Conservation (phyloP, 2,329 filamentous ascomycete genomes). For the Tetracladium maxilliforme region DNA sequence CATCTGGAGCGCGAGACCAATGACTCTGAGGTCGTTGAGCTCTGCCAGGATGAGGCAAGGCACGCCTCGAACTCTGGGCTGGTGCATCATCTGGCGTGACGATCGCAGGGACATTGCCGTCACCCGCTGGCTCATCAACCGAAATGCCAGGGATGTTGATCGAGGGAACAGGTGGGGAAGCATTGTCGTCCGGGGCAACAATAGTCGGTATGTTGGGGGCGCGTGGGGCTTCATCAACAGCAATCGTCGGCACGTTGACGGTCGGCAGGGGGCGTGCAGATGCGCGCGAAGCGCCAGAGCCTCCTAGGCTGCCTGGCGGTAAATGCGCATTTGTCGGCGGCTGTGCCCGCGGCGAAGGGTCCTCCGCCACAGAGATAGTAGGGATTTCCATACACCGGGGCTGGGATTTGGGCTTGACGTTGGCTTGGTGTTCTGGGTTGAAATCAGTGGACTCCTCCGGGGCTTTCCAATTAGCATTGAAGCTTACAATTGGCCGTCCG, state of each 20-base stretch:
- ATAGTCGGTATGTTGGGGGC: constrained; percentile 21
- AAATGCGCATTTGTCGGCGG: no score
- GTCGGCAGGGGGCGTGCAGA: no score
- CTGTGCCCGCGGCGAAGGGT: no score
- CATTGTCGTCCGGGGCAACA: constrained; percentile 32
- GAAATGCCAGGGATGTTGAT: no score
- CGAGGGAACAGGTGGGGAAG: no score
- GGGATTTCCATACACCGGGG: no score
- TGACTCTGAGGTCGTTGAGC: constrained; percentile 25
- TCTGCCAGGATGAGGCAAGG: neutral
- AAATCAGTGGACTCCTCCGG: constrained; percentile 55
- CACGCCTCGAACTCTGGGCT: neutral
- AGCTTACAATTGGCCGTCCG: constrained; percentile 93
- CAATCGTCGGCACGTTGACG: constrained; percentile 29
- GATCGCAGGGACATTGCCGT: no score
- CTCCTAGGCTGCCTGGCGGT: no score
- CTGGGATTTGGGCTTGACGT: no score
- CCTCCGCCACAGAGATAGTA: constrained; percentile 10
- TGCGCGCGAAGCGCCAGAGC: no score
- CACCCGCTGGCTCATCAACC: no score
- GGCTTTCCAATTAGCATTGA: constrained; percentile 71
- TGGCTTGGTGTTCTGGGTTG: constrained; percentile 41
- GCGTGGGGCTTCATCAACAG: constrained; percentile 25
- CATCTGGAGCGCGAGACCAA: constrained; percentile 45
- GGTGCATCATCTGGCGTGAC: constrained; percentile 3